Conservation (phyloP, 805 yeast species). For the Saccharomycopsis sp. region DNA sequence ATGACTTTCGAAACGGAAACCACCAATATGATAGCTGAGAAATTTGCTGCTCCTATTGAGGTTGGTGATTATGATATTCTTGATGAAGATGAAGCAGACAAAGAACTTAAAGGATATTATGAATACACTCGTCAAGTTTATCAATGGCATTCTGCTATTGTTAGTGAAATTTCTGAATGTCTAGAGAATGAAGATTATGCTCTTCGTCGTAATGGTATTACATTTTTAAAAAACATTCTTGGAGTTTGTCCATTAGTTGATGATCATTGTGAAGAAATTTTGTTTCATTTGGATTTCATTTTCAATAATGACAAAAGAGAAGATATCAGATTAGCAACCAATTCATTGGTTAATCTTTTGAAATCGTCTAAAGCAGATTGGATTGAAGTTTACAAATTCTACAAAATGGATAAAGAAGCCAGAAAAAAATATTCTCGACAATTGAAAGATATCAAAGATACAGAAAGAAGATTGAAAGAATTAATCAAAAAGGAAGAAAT, state of each 20-base stretch:
- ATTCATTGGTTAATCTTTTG: constrained; percentile 58
- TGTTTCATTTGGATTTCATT: constrained; percentile 37
- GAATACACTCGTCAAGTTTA: constrained; percentile 25
- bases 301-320: constrained; percentile 52
- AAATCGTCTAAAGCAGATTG: constrained; percentile 42
- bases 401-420: constrained; percentile 36
- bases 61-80: too few species aligned
- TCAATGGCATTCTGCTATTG: constrained; percentile 43
- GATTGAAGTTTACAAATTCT: constrained; percentile 47
- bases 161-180: constrained; percentile 33
- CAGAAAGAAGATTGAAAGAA: constrained; percentile 15
- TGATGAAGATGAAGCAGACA: not conserved
- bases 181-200: constrained; percentile 52
- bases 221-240: constrained; percentile 57
- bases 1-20: too few species aligned
- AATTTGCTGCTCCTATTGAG: too few species aligned
- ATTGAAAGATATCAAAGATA: constrained; percentile 17
- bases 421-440: constrained; percentile 23
- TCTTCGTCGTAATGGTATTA: constrained; percentile 71
- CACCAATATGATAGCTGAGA: too few species aligned
- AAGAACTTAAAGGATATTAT: too few species aligned
- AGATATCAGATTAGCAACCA: constrained; percentile 70
- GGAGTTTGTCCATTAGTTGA: constrained; percentile 58
- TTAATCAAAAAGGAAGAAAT: constrained; percentile 14
- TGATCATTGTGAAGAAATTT: constrained; percentile 49